Evolutionary conservation across 768 basidiomycete species (phyloP), one percentile per base, ranked within the genome.

Genomic region (Dioszegia hungarica): DNA sequence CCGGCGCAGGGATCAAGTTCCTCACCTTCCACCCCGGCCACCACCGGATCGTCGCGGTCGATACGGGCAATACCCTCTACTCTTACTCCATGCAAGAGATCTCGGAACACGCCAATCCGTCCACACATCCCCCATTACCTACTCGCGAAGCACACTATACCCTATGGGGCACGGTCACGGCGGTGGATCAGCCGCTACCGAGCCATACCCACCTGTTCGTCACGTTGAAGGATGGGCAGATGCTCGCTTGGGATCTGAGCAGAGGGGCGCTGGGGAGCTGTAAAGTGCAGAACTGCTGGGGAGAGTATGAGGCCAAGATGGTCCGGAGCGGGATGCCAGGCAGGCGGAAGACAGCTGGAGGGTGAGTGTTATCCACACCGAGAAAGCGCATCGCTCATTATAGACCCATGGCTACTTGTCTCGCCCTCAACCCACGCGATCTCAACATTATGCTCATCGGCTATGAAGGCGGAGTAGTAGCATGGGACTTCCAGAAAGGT

Each of bases 251-350:
- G 68, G 90, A 92, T 70, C 64, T 91, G n/a, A 77, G 82, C 12
- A 85, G 87, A 57, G 78, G 83, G 15, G 79, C 82, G 19, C 80
- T 85, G 57, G 88, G 88, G 0, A 79, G 81, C 11, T 89, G 86
- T 64, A 79, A 77, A 17, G 81, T 88, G 31, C 85, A 85, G 2
- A 90, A 90, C 66, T 77, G 86, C 64, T 93, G 90, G 91, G 79
- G 78, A 20, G 63, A 83, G 28, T 85, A 88, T 63, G 84, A 88
- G 72, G 81, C 85, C 57, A 82, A 77, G 19, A 82, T 77, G 74
- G 79, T 67, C 79, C 24, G 77, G 77, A 73, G 79, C 75, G 66
- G 79, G 64, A 45, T 75, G 51, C 63, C 70, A 11, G 68, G 69
- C 22, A 57, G 71, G 40, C 54, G 59, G 19, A 62, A 58, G 59